phyloP scores from a whole-genome alignment of 2,329 filamentous ascomycete species.

The Trichophyton mentagrophytes region DNA sequence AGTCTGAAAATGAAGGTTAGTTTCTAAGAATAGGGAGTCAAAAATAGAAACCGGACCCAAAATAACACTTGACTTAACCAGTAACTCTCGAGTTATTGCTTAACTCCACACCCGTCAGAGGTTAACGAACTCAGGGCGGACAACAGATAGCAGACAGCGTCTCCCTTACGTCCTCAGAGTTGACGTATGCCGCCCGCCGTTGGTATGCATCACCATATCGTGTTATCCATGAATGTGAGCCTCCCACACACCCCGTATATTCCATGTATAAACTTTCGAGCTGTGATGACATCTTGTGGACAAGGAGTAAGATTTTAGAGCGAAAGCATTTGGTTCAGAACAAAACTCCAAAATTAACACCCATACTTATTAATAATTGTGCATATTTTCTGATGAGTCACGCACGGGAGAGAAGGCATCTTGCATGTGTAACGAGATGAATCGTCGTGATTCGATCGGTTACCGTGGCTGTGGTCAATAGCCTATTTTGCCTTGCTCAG shows the following conservation, averaged over 20 bases:
- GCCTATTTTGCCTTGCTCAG: neutral
- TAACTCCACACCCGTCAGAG: neutral
- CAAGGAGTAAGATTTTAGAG: neutral
- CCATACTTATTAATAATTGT: constrained; percentile 4
- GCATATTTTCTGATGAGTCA: constrained; percentile 5
- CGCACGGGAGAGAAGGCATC: neutral
- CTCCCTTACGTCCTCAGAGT: neutral
- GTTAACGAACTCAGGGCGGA: neutral
- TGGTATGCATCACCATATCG: neutral
- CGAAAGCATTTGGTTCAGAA: neutral
- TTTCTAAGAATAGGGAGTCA: neutral
- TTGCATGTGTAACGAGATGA: constrained; percentile 1
- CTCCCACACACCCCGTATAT: neutral
- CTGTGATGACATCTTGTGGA: neutral
- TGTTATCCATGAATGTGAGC: neutral
- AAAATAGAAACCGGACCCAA: constrained; percentile 1
- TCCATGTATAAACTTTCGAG: neutral
- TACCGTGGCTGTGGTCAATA: neutral
- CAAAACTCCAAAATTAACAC: neutral
- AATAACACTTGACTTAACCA: no score
- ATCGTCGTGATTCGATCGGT: neutral
- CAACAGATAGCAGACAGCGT: neutral
- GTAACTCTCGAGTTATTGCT: neutral
- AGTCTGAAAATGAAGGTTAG: neutral
- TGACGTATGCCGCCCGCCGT: neutral